Base-by-base conservation (phyloP, 306 rosid species). In the Quercus robur region DNA sequence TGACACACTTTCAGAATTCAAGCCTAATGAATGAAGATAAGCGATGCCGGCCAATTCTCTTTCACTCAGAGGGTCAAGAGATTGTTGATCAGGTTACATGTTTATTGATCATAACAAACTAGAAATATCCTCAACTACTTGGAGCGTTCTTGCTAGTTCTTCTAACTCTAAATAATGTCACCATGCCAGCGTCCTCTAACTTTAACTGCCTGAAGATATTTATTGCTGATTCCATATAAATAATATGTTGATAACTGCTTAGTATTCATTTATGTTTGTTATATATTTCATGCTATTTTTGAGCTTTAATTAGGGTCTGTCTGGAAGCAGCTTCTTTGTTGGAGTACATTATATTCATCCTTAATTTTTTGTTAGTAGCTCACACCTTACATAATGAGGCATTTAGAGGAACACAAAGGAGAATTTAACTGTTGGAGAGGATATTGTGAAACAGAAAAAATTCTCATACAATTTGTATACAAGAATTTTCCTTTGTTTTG, bases 11-110 rank as follows among this genome's bases (percentile, higher is more conserved):
- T 77, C 98, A 94, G 87, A 94, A 91, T 79, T 92, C 97, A 62
- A 94, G 98, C 85, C 86, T 92, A 74, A 92, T 92, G 98, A 92
- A 91, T 75, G 98, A 94, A 85, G 98, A 94, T 84, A 94, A 94
- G 86, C 88, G 92, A 72, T 94, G 98, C 77, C 89, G 97, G 73
- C 98, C 97, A 7, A 94, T 92, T 81, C 94, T 94, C 75, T 94
- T 94, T 74, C 97, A 90, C 80, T 91, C 91, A 38, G 98, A 89
- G 86, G 97, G 97, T 81, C 94, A 88, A 87, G 97, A 91, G 66
- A 86, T 88, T 64, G 67, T 78, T 61, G 90, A 91, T 75, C 93
- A 91, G 97, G 98, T 94, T 68, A 80, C 26, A 59, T 49, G 54
- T 49, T 49, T 49, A 49, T 49, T 64, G 73, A 19, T 72, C 46